Conservation (phyloP, 306 rosid species). For the Boehmeria nivea region DNA sequence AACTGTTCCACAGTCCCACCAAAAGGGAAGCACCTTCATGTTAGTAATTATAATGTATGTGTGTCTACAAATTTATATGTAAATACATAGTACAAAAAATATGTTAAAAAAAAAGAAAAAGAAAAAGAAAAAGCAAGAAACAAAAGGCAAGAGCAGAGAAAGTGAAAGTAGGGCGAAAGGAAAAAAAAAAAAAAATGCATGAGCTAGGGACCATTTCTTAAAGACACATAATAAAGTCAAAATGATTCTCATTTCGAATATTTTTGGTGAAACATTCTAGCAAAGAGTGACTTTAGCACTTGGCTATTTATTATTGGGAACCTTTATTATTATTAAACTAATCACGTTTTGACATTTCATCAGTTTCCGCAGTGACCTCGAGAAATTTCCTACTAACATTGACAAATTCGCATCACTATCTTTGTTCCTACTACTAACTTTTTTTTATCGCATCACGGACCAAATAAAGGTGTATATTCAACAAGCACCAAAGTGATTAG, state of each 20-base stretch:
- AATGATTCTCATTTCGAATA: slow-evolving; percentile 5
- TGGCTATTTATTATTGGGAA: too few species aligned
- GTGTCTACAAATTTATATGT: too few species aligned
- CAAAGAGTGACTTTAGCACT: too few species aligned
- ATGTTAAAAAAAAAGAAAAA: slow-evolving; percentile 12
- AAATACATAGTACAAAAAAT: too few species aligned
- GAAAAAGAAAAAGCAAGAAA: slow-evolving; percentile 25
- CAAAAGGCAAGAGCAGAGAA: slow-evolving; percentile 18
- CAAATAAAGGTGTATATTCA: background rate
- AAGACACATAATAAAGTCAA: slow-evolving; percentile 4
- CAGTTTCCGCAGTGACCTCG: too few species aligned
- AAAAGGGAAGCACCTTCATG: slow-evolving; percentile 10
- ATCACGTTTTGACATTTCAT: too few species aligned
- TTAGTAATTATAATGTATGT: too few species aligned
- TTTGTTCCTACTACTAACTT: too few species aligned
- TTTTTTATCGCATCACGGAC: slow-evolving; percentile 2
- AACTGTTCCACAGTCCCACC: slow-evolving; percentile 13
- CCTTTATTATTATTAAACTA: too few species aligned
- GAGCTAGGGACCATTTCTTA: slow-evolving; percentile 17
- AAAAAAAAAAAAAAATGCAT: slow-evolving; percentile 1
- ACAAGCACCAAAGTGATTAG: slow-evolving; percentile 5
- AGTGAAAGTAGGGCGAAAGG: slow-evolving; percentile 7
- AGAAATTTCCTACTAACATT: too few species aligned
- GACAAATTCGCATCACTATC: too few species aligned
- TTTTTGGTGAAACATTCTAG: slow-evolving; percentile 20